Evolutionary conservation across 805 yeast genomes (phyloP).

Genomic region (Nakazawaea ishiwadae): DNA sequence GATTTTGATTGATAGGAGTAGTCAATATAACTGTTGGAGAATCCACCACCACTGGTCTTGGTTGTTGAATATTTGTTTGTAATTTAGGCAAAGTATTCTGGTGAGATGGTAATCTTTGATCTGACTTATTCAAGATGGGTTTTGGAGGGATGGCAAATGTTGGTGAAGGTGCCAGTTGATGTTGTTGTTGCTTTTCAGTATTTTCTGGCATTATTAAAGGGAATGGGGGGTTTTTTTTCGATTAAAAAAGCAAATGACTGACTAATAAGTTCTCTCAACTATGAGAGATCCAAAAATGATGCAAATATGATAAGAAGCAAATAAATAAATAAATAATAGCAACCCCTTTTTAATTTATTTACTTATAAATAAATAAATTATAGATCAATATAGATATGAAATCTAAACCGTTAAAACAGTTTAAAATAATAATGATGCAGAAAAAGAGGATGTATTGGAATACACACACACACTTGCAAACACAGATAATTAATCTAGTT

Average conservation of each 20-base stretch:
- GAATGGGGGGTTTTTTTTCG: too few relatives aligned
- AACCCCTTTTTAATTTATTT: neutral
- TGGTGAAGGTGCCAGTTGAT: neutral
- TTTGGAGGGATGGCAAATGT: slow-evolving; percentile 5
- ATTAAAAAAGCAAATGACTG: too few relatives aligned
- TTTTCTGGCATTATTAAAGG: too few relatives aligned
- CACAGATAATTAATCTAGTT: too few relatives aligned
- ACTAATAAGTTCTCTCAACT: too few relatives aligned
- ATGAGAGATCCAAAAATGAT: neutral
- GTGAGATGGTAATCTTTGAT: neutral
- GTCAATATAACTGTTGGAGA: neutral
- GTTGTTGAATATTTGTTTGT: neutral
- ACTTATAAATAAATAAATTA: too few relatives aligned
- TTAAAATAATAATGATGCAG: too few relatives aligned
- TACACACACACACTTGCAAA: too few relatives aligned
- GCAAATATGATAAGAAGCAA: neutral
- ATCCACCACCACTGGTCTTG: neutral
- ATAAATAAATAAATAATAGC: neutral
- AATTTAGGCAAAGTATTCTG: neutral
- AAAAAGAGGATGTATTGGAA: too few relatives aligned
- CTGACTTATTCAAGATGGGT: slow-evolving; percentile 11
- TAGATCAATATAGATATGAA: too few relatives aligned
- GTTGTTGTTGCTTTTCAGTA: too few relatives aligned
- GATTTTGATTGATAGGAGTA: slow-evolving; percentile 6
- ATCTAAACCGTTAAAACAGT: too few relatives aligned